Evolutionary conservation across 2,329 filamentous ascomycete genomes (phyloP).

Genomic region (Penicillium thymicola): DNA sequence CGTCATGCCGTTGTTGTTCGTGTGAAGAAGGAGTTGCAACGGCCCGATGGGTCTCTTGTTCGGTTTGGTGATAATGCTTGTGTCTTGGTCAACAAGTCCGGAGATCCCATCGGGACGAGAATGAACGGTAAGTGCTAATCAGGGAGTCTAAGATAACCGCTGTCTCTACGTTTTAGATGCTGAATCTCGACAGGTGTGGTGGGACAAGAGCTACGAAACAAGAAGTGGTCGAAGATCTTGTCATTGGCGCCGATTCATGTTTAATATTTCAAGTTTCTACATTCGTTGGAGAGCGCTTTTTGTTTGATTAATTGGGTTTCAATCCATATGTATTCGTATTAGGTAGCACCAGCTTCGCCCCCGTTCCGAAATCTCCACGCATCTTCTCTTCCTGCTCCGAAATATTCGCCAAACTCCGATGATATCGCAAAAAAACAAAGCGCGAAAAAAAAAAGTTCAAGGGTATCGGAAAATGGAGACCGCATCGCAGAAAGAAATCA

Average conservation of each 20-base stretch:
- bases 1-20: conserved; percentile 93
- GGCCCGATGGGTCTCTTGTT: conserved; percentile 83
- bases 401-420: conserved; percentile 7
- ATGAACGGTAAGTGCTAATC: conserved; percentile 64
- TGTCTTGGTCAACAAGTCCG: conserved; percentile 93
- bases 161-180: conserved; percentile 12
- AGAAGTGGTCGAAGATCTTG: conserved; percentile 98
- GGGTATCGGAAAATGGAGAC: conserved; percentile 32
- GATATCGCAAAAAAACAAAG: conserved; percentile 10
- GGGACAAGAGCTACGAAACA: conserved; percentile 80
- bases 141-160: neutral
- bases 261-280: conserved; percentile 43
- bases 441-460: conserved; percentile 12
- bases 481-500: conserved; percentile 25
- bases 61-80: conserved; percentile 98
- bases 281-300: conserved; percentile 30
- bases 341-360: neutral
- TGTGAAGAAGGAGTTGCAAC: conserved; percentile 80
- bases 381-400: neutral
- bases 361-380: conserved; percentile 10
- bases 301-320: conserved; percentile 13
- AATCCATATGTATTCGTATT: conserved; percentile 33
- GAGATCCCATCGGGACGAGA: conserved; percentile 89
- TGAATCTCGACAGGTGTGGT: conserved; percentile 63
- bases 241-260: conserved; percentile 85